Percentiles rank a stretch among this genome's conserved stretches.
Conservation (phyloP, 73 alveolate genomes). For the Stentor roeselii region DNA sequence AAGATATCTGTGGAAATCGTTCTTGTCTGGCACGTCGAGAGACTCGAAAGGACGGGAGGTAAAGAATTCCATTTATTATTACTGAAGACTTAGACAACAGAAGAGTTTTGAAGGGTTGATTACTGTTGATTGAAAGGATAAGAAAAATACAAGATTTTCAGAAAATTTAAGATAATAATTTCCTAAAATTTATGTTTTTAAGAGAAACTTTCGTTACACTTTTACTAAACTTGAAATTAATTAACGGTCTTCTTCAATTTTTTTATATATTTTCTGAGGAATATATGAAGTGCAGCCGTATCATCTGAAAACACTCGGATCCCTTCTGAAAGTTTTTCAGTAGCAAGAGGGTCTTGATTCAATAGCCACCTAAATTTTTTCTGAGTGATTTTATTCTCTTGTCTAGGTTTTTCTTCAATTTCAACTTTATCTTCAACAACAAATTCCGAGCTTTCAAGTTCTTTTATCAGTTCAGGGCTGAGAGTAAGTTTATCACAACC, state of each 20-base stretch:
- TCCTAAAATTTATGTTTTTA: no score
- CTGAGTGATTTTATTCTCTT: conserved; percentile 9
- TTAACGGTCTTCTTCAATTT: neutral
- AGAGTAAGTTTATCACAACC: conserved; percentile 83
- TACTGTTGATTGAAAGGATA: no score
- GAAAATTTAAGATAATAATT: no score
- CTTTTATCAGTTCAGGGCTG: conserved; percentile 66
- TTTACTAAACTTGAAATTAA: no score
- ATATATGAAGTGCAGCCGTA: conserved; percentile 38
- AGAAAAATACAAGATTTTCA: no score
- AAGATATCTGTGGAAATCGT: neutral
- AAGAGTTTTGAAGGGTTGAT: no score
- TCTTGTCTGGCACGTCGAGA: neutral
- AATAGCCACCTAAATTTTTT: conserved; percentile 44
- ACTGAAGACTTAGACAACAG: neutral
- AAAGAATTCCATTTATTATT: neutral
- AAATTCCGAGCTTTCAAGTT: conserved; percentile 35
- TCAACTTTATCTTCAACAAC: conserved; percentile 30
- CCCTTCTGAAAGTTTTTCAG: conserved; percentile 75
- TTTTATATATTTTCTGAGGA: conserved; percentile 29
- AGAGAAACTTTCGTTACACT: no score
- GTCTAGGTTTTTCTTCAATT: conserved; percentile 27
- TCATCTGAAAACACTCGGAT: conserved; percentile 66
- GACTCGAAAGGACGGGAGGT: conserved; percentile 1
- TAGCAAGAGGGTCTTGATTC: conserved; percentile 72